These are phyloP conservation scores for Wickerhamiella parazyma DNA, from an alignment of 805 yeast genomes.

Conservation along the genomic window DNA sequence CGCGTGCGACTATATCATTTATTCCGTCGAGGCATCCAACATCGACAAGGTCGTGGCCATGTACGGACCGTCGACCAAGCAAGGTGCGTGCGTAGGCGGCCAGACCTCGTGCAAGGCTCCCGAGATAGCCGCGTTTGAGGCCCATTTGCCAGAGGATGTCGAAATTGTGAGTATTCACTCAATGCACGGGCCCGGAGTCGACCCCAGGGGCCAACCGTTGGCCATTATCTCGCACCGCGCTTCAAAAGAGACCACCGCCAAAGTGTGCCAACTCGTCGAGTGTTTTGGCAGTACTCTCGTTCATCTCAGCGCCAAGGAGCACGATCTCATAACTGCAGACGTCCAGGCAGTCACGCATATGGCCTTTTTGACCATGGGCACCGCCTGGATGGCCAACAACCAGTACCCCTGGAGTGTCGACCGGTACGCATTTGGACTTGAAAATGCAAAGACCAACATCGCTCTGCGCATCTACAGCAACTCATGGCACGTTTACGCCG, in stretches of 20 bases:
- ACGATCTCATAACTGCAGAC: conserved; percentile 92
- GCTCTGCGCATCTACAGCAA: conserved; percentile 82
- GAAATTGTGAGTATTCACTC: conserved; percentile 83
- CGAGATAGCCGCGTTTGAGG: conserved; percentile 76
- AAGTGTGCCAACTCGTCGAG: conserved; percentile 50
- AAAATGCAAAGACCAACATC: conserved; percentile 89
- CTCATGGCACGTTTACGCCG: conserved; percentile 98
- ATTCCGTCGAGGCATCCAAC: conserved; percentile 86
- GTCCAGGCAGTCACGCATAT: conserved; percentile 98
- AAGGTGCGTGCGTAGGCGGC: conserved; percentile 91
- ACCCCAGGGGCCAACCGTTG: conserved; percentile 82
- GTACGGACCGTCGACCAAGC: conserved; percentile 76
- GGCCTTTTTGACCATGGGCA: conserved; percentile 92
- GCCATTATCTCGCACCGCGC: conserved; percentile 73
- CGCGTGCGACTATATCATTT: conserved; percentile 65
- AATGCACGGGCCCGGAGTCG: conserved; percentile 85
- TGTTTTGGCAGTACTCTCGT: conserved; percentile 72
- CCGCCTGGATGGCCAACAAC: conserved; percentile 74
- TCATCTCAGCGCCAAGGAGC: conserved; percentile 68
- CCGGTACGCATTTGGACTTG: conserved; percentile 86
- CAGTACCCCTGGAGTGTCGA: conserved; percentile 83
- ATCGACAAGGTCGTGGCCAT: conserved; percentile 53
- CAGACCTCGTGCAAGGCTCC: conserved; percentile 93
- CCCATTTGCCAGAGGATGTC: conserved; percentile 57
- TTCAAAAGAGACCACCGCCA: conserved; percentile 36